These are phyloP conservation scores for Pachysandra terminalis DNA, from an alignment of 164 flowering plant genomes.

Conservation along the genomic window DNA sequence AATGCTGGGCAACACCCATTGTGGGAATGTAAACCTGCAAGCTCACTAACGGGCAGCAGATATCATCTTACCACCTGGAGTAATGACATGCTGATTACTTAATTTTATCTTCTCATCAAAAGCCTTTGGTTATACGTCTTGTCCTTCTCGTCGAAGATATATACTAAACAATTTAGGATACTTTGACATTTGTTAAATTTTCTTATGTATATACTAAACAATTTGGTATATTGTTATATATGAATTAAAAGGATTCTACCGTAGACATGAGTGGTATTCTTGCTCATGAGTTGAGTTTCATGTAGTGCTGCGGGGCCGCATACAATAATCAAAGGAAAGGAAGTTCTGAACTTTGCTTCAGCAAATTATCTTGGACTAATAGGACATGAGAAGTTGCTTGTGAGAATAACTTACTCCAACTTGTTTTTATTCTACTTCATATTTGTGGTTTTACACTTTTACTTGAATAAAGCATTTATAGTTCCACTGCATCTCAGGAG, in stretches of 20 bases:
- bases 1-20: too few species aligned
- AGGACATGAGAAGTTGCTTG: slow-evolving; percentile 74
- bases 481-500: slow-evolving; percentile 44
- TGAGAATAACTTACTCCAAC: slow-evolving; percentile 26
- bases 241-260: not conserved
- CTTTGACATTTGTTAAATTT: too few species aligned
- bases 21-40: too few species aligned
- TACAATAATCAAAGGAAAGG: slow-evolving; percentile 68
- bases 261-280: not conserved
- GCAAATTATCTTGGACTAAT: slow-evolving; percentile 95
- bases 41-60: too few species aligned
- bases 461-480: slow-evolving; percentile 3
- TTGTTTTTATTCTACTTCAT: slow-evolving; percentile 2
- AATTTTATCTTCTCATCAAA: not conserved
- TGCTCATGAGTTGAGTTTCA: slow-evolving; percentile 19
- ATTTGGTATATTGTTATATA: too few species aligned
- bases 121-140: not conserved
- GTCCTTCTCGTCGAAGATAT: too few species aligned
- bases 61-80: too few species aligned
- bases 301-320: slow-evolving; percentile 96
- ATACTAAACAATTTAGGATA: too few species aligned
- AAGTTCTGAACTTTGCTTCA: slow-evolving; percentile 90
- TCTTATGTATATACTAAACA: too few species aligned
- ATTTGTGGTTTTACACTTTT: not conserved
- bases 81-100: too few species aligned